These are phyloP conservation scores for Phytophthora idaei DNA, from an alignment of 352 stramenopile genomes.

Conservation along the genomic window DNA sequence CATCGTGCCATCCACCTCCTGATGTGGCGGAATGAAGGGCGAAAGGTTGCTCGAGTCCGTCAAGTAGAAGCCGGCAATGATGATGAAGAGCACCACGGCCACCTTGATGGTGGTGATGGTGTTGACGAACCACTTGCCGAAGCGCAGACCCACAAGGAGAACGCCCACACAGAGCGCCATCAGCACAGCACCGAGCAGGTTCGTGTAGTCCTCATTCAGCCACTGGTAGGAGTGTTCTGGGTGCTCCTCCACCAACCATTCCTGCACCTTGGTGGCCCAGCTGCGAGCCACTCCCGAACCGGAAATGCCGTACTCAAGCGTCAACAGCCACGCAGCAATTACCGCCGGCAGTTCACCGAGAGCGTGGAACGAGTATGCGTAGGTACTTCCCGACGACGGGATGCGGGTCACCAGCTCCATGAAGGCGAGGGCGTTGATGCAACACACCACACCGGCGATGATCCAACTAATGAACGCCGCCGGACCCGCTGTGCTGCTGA, in stretches of 20 bases:
- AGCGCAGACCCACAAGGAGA: conserved; percentile 81
- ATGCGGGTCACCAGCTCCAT: conserved; percentile 90
- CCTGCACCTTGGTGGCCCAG: conserved; percentile 92
- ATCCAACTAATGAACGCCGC: conserved; percentile 82
- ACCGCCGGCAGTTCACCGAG: conserved; percentile 93
- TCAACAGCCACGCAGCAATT: conserved; percentile 86
- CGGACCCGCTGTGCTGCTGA: conserved; percentile 79
- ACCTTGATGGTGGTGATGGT: conserved; percentile 87
- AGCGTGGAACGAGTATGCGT: conserved; percentile 92
- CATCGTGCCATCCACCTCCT: conserved; percentile 28
- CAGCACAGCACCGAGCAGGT: conserved; percentile 63
- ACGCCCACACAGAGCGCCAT: conserved; percentile 73
- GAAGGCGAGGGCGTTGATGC: conserved; percentile 85
- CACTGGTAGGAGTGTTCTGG: conserved; percentile 46
- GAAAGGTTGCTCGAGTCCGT: conserved; percentile 84
- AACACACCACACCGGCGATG: conserved; percentile 82
- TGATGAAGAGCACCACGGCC: conserved; percentile 92
- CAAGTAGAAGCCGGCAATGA: conserved; percentile 84
- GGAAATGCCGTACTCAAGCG: conserved; percentile 92
- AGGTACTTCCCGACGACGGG: conserved; percentile 89
- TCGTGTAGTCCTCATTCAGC: conserved; percentile 70
- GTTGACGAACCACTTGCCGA: conserved; percentile 91
- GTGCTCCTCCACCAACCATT: conserved; percentile 61
- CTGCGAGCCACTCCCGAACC: conserved; percentile 90
- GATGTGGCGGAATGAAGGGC: conserved; percentile 76